phyloP scores from a whole-genome alignment of 176 grass and related monocot species.

The sorghum (Sorghum bicolor) region DNA sequence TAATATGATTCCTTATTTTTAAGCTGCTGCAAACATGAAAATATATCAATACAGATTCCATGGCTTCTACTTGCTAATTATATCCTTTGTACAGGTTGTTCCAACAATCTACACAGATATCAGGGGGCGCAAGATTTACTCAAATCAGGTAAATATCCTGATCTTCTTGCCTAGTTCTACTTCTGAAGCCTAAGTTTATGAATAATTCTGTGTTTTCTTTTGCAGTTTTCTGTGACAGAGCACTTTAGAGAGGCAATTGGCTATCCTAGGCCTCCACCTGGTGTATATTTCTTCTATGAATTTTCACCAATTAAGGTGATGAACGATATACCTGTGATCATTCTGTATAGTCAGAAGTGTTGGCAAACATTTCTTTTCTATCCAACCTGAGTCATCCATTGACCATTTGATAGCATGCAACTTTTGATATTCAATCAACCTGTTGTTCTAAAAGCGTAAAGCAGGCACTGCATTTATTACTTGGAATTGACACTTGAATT shows the following conservation, averaged over 20 bases:
- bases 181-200: constrained; percentile 15
- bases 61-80: neutral
- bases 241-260: constrained; percentile 91
- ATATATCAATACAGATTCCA: neutral
- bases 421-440: neutral
- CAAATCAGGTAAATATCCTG: constrained; percentile 76
- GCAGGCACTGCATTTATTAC: constrained; percentile 18
- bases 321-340: neutral
- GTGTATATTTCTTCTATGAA: constrained; percentile 97
- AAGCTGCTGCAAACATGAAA: neutral
- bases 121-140: constrained; percentile 85
- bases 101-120: constrained; percentile 99
- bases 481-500: neutral
- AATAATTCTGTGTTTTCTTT: constrained; percentile 41
- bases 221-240: constrained; percentile 98
- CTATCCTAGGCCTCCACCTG: constrained; percentile 81
- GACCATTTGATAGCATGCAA: neutral
- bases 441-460: constrained; percentile 24
- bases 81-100: constrained; percentile 68
- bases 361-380: neutral
- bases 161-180: constrained; percentile 15
- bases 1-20: neutral
- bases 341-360: neutral
- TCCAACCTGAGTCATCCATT: neutral
- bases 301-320: constrained; percentile 97